Percentiles rank a stretch among this genome's conserved stretches.
These are phyloP conservation scores for Aspergillus kassunensis DNA, from an alignment of 495 filamentous ascomycete genomes.

Conservation along the genomic window DNA sequence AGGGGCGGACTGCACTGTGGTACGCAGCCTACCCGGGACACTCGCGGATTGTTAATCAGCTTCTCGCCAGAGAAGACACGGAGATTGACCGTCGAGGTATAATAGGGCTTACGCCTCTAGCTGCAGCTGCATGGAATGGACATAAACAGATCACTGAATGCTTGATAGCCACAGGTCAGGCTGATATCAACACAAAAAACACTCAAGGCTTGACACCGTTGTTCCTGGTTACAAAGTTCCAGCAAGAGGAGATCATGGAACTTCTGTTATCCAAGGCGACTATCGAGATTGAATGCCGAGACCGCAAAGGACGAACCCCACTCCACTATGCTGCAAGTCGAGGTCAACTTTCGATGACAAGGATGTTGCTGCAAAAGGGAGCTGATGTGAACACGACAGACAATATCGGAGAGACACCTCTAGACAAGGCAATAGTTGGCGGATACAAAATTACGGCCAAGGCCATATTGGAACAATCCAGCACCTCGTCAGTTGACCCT, in stretches of 20 bases:
- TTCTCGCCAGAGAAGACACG: not conserved
- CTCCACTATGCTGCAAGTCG: too few species aligned
- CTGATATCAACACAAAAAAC: not conserved
- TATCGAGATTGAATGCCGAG: too few species aligned
- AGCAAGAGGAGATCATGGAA: not conserved
- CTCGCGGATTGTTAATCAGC: not conserved
- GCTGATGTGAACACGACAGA: too few species aligned
- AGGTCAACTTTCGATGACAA: not conserved
- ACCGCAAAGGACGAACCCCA: too few species aligned
- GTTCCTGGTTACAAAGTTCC: not conserved
- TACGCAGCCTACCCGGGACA: not conserved
- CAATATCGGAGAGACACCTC: not conserved
- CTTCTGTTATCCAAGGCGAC: too few species aligned
- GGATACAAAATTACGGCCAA: too few species aligned
- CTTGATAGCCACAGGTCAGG: not conserved
- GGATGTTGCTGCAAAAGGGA: too few species aligned
- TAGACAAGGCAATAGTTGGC: not conserved
- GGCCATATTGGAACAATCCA: too few species aligned
- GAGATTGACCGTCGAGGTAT: not conserved
- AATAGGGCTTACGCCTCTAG: not conserved
- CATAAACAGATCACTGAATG: not conserved
- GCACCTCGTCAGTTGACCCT: too few species aligned
- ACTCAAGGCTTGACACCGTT: not conserved
- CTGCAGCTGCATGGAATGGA: not conserved
- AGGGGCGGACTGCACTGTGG: not conserved